Evolutionary conservation across 352 stramenopile genomes (phyloP), one percentile per base, ranked within the genome.

Genomic region (Phytophthora europaea): DNA sequence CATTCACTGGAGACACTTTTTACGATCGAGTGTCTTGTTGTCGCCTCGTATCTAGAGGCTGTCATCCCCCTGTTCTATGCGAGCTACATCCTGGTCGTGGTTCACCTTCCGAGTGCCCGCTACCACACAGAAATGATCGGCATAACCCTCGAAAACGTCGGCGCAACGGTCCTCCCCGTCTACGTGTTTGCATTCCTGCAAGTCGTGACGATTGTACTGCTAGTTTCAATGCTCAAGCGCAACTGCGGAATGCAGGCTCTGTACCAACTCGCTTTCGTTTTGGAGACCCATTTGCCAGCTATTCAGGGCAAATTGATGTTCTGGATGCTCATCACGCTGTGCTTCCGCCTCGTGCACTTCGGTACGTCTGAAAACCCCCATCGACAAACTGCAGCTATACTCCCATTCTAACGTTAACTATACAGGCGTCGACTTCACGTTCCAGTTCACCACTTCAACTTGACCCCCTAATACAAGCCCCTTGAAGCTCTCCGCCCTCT

Each of bases 31-130:
- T 84, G 75, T 63, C 63, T 75, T 10, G 58, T 69, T 3, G 61
- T 84, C 0, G 54, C 78, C 23, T 76, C 79, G 43, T 84, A 84
- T 58, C 48, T 73, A n/a, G 77, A 84, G 38, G 68, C 67, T 8
- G 62, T 82, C 26, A 75, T 84, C 45, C 77, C 73, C 0, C 3
- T 81, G 0, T 64, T 81, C 28, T 84, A 82, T 56, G 63, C 23
- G 23, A 50, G n/a, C 6, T 82, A 61, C 26, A 55, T 65, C 16
- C 6, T 58, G 13, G 55, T 73, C 12, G 20, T 82, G 33, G 28
- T 74, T 3, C 38, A 64, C 4, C 67, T 81, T 18, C 69, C 68
- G 5, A 81, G 61, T 28, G 61, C 55, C 22, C 20, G 45, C 12
- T 85, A 79, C 34, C 79, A 85, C 61, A 61, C 65, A 26, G 73